Evolutionary conservation across 139 green algal genomes (phyloP), one percentile per base, ranked within the genome.

Genomic region (Asterochloris erici): DNA sequence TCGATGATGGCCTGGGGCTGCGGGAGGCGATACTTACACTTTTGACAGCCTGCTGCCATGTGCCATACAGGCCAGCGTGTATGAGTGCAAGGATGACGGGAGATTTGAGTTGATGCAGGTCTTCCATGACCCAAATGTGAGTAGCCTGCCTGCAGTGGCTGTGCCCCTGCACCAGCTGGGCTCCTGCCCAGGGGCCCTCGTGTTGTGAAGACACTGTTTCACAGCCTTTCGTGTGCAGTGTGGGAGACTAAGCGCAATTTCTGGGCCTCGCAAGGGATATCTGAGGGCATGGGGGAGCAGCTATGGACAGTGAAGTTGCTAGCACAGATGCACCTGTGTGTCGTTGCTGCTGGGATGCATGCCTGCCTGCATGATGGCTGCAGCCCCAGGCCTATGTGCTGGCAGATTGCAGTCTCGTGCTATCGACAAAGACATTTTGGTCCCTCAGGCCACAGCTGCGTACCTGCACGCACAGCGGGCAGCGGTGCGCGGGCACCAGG

Each of bases 121-220:
- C 11, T 95, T 92, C 63, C 62, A 85, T 60, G 92, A 96, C 75
- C 81, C 82, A 14, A 80, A 94, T 74, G 89, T 93, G 70, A 89
- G 88, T 9, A 71, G 21, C 19, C 4, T 23, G 17, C 66, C 6
- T 26, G 19, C 17, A 71, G 66, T 23, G 19, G 17, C 19, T 71
- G 21, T 6, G 14, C 23, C 63, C 71, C n/a, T 29, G n/a, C 19
- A 4, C 71, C 75, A 54, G 47, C 47, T 28, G 26, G 47, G 54
- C 19, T 28, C 19, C 38, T 38, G 66, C 14, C 61, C 23, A 29
- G 2, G 74, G 26, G 0, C 0, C 74, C n/a, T 4, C n/a, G 63
- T 29, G 23, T 29, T 29, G n/a, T 61, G n/a, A 77, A 10, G 38
- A 54, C 38, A 54, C 38, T 54, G 71, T 6, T 1, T 9, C 1